Conservation (phyloP, 192 early-diverging fungal species). For the Dimargaris cristalligena region DNA sequence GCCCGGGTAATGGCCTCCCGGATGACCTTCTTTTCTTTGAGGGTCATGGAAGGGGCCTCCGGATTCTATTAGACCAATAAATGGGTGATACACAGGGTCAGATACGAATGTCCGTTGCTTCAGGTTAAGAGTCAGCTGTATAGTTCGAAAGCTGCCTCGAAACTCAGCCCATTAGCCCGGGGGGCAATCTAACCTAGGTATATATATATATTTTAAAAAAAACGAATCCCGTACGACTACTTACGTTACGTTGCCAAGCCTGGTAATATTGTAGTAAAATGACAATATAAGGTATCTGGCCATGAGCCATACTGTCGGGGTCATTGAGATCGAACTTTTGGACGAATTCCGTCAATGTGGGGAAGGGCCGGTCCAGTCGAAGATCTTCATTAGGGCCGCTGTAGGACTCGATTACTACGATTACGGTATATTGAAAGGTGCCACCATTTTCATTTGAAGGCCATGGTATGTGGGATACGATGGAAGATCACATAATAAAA, state of each 20-base stretch:
- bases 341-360: constrained; percentile 39
- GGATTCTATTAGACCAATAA: no score
- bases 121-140: no score
- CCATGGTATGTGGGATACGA: no score
- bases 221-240: no score
- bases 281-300: constrained; percentile 73
- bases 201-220: no score
- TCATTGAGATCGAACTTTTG: constrained; percentile 46
- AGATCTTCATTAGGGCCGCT: constrained; percentile 61
- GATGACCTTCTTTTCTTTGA: constrained; percentile 45
- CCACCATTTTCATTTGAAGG: constrained; percentile 49
- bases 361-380: constrained; percentile 70
- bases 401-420: constrained; percentile 77
- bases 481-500: no score
- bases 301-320: constrained; percentile 48
- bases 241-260: constrained; percentile 48
- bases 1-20: constrained; percentile 37
- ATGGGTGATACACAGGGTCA: no score
- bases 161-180: no score
- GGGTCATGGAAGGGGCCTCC: constrained; percentile 33
- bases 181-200: no score
- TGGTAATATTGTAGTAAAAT: constrained; percentile 64
- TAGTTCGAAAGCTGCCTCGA: no score
- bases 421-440: constrained; percentile 56
- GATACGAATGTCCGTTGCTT: no score